A percentile compares a stretch with the other conserved stretches of the same genome.
phyloP scores from a whole-genome alignment of 495 filamentous ascomycete genomes.

The Xylaria telfairii region DNA sequence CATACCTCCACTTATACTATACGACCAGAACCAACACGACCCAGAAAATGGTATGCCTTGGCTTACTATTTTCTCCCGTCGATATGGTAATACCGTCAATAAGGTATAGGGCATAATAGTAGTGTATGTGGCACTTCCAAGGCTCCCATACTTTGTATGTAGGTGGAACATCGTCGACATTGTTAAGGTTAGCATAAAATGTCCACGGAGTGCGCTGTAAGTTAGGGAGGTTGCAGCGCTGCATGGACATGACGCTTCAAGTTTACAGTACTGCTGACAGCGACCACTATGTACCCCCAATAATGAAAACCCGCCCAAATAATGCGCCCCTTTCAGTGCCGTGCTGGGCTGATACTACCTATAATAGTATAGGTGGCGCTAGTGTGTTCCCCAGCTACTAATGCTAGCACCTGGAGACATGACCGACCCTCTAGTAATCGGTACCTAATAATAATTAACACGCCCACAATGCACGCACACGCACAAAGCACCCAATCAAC shows the following conservation, averaged over 20 bases:
- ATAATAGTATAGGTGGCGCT: background rate
- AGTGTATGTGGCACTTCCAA: background rate
- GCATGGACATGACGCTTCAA: background rate
- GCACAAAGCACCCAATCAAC: constrained; percentile 5
- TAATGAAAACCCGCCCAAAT: background rate
- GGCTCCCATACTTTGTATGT: background rate
- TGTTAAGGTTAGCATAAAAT: background rate
- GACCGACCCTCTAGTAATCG: background rate
- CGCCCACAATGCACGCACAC: background rate
- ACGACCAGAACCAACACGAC: background rate
- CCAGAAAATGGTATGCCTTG: background rate
- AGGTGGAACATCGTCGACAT: background rate
- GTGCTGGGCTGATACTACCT: background rate
- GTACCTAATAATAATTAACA: background rate
- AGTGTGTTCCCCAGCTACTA: background rate
- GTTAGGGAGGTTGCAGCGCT: too few relatives aligned
- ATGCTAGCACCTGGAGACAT: background rate
- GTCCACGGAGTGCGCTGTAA: too few relatives aligned
- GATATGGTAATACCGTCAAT: background rate
- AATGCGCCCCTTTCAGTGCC: constrained; percentile 5
- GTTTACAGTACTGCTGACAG: too few relatives aligned
- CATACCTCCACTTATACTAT: constrained; percentile 11
- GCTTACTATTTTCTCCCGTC: background rate
- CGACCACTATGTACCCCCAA: background rate
- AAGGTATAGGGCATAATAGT: background rate